Evolutionary conservation across 2,329 filamentous ascomycete species (phyloP), one percentile per base, ranked within the genome.

Genomic region (Fusarium penzigii): DNA sequence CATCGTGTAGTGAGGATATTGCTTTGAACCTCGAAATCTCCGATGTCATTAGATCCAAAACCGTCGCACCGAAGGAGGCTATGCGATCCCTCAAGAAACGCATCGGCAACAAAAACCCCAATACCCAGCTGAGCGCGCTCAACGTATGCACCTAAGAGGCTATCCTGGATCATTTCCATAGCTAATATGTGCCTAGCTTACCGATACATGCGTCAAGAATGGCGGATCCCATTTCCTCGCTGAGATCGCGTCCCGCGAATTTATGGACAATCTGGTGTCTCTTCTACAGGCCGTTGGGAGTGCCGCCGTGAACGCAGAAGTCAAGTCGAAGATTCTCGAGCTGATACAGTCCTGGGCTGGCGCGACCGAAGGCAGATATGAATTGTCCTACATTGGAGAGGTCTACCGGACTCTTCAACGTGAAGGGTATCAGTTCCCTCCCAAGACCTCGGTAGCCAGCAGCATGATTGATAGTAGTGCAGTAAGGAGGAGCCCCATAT

Each of bases 151-250:
- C 10, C 32, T 9, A 9, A 36, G 32, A 36, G 20, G 20, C 32
- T 36, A 36, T 14, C 32, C 3, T 12, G 32, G 32, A 36, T 14
- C 13, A 11, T 36, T 12, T 36, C 32, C 10, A 6, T 44, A 47
- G 51, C 60, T 66, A 49, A 64, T 52, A 45, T 55, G 20, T 20
- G 46, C 36, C 45, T 17, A 85, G 91, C 87, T 99, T 66, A 96
- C 92, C 60, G 94, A 99, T 76, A 97, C 94, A 1, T 99, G 94
- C 70, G 92, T 97, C 56, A 99, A 99, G 78, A 99, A 99, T 78
- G 94, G 94, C 53, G 94, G 94, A 63, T 84, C 88, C 39, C 94
- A 99, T 74, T 99, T 99, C 72, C 86, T 99, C 45, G 82, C 87
- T 61, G 94, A 99, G 76, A 94, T 99, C 63, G 93, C 94, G 39